Evolutionary conservation across 805 yeast genomes (phyloP), one percentile per base, ranked within the genome.

Genomic region (Teunomyces aglyptinius): DNA sequence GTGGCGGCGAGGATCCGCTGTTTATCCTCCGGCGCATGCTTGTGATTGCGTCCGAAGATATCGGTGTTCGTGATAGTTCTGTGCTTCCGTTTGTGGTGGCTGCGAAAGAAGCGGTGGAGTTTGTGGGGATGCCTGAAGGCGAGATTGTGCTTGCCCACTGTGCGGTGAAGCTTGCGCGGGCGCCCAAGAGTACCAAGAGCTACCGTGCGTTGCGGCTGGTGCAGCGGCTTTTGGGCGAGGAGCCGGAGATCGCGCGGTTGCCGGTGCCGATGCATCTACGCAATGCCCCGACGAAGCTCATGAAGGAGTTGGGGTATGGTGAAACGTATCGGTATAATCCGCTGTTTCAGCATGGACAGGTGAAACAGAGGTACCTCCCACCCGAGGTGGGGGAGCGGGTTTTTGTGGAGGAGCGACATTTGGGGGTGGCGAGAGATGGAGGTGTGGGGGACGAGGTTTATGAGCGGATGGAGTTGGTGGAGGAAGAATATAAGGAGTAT

Each of bases 41-140:
- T 4, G 75, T 97, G 3, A 94, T 94, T 16, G 98, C 99, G 0
- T 85, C 94, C 59, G 99, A 94, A 61, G 99, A 94, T 62, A 73
- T 94, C 22, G 99, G 99, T 0, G 67, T 88, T 1, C 72, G 86
- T 3, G 98, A 94, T 63, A 89, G 89, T 43, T 65, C 86, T 1
- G 82, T 95, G 55, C 67, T 94, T 36, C 96, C 97, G 2, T 85
- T 94, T 68, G 94, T 96, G 1, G 76, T 86, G 2, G 83, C 97
- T 0, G 80, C 96, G 0, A 88, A 87, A 62, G 88, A 89, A 36
- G 89, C 97, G 0, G 84, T 88, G 3, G 90, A 89, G 68, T 87
- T 86, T 64, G 78, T 94, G 16, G 99, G 99, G 0, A 73, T 94
- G 77, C 99, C 99, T 0, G 99, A 94, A 59, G 92, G 94, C 2